Conservation (phyloP, 331 rosid genomes). For the Prunus yedoensis region DNA sequence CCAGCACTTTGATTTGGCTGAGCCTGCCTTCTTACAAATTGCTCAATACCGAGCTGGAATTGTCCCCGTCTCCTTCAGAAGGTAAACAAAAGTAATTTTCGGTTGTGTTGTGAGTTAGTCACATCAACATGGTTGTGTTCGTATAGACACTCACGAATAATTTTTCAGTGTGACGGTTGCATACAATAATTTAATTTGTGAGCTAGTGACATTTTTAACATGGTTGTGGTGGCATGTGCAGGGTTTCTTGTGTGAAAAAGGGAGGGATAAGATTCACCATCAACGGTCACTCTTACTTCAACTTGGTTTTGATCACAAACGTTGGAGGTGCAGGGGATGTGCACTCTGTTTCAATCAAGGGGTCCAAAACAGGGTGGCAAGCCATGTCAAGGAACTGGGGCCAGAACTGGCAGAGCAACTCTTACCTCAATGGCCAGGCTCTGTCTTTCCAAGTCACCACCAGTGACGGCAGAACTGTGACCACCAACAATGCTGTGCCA, state of each 20-base stretch:
- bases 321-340: conserved; percentile 95
- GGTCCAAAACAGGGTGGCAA: conserved; percentile 84
- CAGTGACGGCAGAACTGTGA: conserved; percentile 77
- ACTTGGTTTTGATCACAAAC: conserved; percentile 79
- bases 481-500: conserved; percentile 57
- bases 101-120: background rate
- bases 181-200: background rate
- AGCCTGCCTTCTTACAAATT: conserved; percentile 93
- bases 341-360: conserved; percentile 83
- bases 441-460: conserved; percentile 87
- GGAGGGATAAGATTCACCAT: conserved; percentile 89
- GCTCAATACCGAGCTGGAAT: conserved; percentile 95
- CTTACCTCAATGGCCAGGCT: conserved; percentile 78
- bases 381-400: conserved; percentile 97
- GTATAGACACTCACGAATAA: background rate
- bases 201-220: background rate
- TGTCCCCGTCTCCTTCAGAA: conserved; percentile 86
- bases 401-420: conserved; percentile 95
- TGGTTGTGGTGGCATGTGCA: conserved; percentile 11
- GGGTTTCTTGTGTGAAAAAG: conserved; percentile 84
- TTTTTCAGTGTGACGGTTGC: background rate
- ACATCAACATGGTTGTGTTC: background rate
- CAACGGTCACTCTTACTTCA: conserved; percentile 95
- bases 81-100: conserved; percentile 39
- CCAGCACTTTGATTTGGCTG: conserved; percentile 93